Percentiles rank a stretch among this genome's conserved stretches.
phyloP scores from a whole-genome alignment of 148 eudicot species.

The Persicaria tinctoria region DNA sequence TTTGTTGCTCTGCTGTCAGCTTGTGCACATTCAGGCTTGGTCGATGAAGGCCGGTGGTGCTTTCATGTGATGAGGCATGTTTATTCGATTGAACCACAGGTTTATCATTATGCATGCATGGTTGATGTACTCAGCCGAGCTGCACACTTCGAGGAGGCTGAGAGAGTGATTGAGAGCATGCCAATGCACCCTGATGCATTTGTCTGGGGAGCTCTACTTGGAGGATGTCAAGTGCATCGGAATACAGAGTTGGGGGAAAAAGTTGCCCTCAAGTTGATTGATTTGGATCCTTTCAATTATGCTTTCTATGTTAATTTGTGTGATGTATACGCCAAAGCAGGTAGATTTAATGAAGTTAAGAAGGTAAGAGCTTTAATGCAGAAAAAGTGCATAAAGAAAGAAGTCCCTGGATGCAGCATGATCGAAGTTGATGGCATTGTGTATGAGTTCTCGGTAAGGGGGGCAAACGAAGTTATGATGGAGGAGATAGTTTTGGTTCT shows the following conservation, averaged over 20 bases:
- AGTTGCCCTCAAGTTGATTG: conserved; percentile 48
- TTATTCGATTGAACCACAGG: conserved; percentile 48
- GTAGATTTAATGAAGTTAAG: conserved; percentile 52
- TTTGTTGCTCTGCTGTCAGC: conserved; percentile 63
- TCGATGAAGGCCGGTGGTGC: conserved; percentile 48
- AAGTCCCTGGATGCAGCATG: conserved; percentile 49
- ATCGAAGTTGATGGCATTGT: conserved; percentile 56
- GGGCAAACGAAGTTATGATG: conserved; percentile 37
- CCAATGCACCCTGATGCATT: conserved; percentile 59
- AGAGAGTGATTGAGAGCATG: conserved; percentile 49
- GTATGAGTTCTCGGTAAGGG: conserved; percentile 64
- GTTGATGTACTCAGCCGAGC: conserved; percentile 71
- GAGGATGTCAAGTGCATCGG: conserved; percentile 70
- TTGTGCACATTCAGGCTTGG: conserved; percentile 74
- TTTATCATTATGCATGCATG: conserved; percentile 68
- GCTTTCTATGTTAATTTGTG: conserved; percentile 57
- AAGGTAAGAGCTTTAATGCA: conserved; percentile 50
- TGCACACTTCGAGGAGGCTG: conserved; percentile 57
- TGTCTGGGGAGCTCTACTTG: conserved; percentile 80
- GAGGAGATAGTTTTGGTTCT: conserved; percentile 33
- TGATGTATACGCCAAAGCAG: conserved; percentile 56
- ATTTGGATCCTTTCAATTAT: conserved; percentile 55
- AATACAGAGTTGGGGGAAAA: conserved; percentile 57
- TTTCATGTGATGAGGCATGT: conserved; percentile 46
- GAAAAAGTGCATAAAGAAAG: conserved; percentile 45